Base-by-base conservation (phyloP, 176 grass and related monocot genomes). In the Paspalum vaginatum region DNA sequence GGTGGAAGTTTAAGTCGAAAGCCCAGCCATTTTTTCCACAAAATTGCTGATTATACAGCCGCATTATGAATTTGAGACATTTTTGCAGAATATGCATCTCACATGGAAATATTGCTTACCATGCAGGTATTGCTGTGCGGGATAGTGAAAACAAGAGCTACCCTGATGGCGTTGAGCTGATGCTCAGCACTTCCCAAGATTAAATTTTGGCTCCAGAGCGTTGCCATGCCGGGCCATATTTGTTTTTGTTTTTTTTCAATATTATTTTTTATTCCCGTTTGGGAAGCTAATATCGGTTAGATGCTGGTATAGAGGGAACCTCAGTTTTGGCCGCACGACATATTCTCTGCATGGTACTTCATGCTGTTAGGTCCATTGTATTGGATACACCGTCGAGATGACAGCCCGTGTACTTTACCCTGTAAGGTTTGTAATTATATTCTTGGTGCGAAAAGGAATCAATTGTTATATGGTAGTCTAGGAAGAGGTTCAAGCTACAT, bases 391-490 rank as follows among this genome's bases (percentile, higher is more conserved):
- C 55, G 15, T 87, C 38, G 25, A 14, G 65, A 90, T 76, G 79
- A 64, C 78, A 89, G 70, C 63, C 76, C 27, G 9, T 89, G 76
- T 85, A 89, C 76, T 80, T 81, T 81, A 21, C 76, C 74, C 7
- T 91, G 84, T 92, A 89, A 85, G 76, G 77, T 78, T 72, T 95
- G 92, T 92, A 89, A 89, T 89, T 89, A 84, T 84, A 87, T 53
- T 83, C 72, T 65, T 26, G 67, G 21, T 77, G 64, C 62, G 43
- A 83, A 25, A 64, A 39, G 70, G 45, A 60, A 80, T n/a, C 63
- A 44, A 41, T 87, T 88, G 47, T 65, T 60, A 75, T 70, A 82
- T 85, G 25, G 75, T 74, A 77, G 54, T 76, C 42, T 75, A 80
- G 61, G 74, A 16, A 76, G 57, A 74, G 41, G 18, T 83, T 64